These are phyloP conservation scores for Nothophoma quercina DNA, from an alignment of 2,329 filamentous ascomycete species.

Conservation along the genomic window DNA sequence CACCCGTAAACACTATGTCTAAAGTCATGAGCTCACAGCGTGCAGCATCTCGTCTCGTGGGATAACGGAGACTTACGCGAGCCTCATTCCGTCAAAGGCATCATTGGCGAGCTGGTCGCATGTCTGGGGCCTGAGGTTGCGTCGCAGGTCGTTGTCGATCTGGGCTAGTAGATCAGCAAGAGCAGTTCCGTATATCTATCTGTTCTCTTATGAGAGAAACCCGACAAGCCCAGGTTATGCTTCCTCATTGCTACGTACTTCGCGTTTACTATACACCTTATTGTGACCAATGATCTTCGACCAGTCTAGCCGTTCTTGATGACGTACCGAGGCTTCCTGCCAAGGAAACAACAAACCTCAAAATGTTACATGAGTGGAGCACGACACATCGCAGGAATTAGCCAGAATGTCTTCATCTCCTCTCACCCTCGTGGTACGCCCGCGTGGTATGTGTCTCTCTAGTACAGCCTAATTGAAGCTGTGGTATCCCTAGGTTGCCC, in stretches of 20 bases:
- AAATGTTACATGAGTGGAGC: slow-evolving; percentile 11
- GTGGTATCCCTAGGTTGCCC: slow-evolving; percentile 5
- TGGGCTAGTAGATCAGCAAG: slow-evolving; percentile 49
- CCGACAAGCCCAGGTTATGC: too few species aligned
- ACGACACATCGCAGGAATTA: slow-evolving; percentile 5
- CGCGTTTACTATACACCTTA: not conserved
- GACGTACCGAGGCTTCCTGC: slow-evolving; percentile 18
- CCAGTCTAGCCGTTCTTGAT: slow-evolving; percentile 9
- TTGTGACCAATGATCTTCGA: slow-evolving; percentile 4
- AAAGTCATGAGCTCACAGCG: slow-evolving; percentile 42
- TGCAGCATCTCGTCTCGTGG: slow-evolving; percentile 67
- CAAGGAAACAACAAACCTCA: slow-evolving; percentile 18
- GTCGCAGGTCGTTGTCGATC: slow-evolving; percentile 65
- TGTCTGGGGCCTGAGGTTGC: slow-evolving; percentile 69
- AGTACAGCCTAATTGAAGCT: slow-evolving; percentile 6
- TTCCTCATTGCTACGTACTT: not conserved
- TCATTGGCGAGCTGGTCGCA: slow-evolving; percentile 72
- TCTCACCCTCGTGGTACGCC: slow-evolving; percentile 55
- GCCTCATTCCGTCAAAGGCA: slow-evolving; percentile 63
- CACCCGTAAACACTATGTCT: slow-evolving; percentile 21
- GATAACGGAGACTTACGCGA: slow-evolving; percentile 60
- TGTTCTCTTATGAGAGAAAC: too few species aligned
- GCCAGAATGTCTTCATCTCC: slow-evolving; percentile 53
- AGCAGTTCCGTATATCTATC: too few species aligned
- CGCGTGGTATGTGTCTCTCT: slow-evolving; percentile 49